Evolutionary conservation across 2,329 filamentous ascomycete species (phyloP).

Genomic region (Curvularia lunata): DNA sequence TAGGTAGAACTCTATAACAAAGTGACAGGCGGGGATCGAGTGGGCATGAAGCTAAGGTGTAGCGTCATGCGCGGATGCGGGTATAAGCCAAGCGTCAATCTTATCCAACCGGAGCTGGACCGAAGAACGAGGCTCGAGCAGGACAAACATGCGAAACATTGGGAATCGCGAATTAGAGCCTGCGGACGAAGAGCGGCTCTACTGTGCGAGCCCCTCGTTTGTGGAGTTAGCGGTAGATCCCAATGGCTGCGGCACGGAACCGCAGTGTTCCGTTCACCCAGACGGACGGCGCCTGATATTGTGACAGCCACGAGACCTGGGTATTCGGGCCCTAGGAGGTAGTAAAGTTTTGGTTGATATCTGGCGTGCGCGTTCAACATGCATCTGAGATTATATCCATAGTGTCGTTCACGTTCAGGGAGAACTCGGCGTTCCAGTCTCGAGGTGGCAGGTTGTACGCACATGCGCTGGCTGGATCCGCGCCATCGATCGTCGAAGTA

Average conservation of each 20-base stretch:
- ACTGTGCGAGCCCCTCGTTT: background rate
- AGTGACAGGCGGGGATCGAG: background rate
- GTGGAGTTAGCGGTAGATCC: no score
- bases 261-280: background rate
- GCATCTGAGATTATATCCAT: conserved; percentile 24
- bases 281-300: background rate
- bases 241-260: background rate
- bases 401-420: conserved; percentile 35
- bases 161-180: background rate
- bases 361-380: conserved; percentile 7
- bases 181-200: background rate
- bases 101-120: background rate
- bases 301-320: background rate
- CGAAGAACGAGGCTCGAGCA: background rate
- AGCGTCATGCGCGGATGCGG: background rate
- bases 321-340: background rate
- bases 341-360: background rate
- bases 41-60: background rate
- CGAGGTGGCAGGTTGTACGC: conserved; percentile 35
- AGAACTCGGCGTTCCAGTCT: conserved; percentile 46
- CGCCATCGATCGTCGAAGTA: conserved; percentile 29
- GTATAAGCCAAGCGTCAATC: background rate
- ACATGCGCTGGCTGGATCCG: conserved; percentile 28
- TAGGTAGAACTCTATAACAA: background rate
- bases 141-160: background rate